phyloP scores from a whole-genome alignment of 2,329 filamentous ascomycete genomes.

The Sporothrix mexicana region DNA sequence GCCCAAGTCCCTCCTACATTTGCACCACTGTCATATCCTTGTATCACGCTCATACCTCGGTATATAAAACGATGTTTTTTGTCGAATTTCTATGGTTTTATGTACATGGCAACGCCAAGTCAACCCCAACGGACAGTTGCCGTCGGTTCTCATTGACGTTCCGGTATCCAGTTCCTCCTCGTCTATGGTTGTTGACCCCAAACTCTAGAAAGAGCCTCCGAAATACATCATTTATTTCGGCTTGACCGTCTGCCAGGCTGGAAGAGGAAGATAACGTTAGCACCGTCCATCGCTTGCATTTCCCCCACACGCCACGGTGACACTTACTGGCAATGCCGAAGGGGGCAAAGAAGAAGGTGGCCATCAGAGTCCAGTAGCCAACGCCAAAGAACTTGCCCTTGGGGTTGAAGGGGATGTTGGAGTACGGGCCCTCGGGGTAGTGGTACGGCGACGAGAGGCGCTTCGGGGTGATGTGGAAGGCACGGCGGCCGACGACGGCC shows the following conservation, averaged over 20 bases:
- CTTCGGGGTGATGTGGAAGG: constrained; percentile 87
- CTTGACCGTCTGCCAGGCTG: constrained; percentile 60
- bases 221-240: constrained; percentile 47
- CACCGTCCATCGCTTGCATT: neutral
- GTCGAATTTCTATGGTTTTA: constrained; percentile 43
- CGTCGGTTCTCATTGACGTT: neutral
- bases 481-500: constrained; percentile 70
- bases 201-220: constrained; percentile 27
- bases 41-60: neutral
- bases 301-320: neutral
- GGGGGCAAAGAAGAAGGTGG: constrained; percentile 64
- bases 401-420: constrained; percentile 97
- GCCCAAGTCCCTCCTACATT: too few species aligned
- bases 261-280: constrained; percentile 9
- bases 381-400: constrained; percentile 82
- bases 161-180: constrained; percentile 7
- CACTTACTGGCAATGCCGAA: constrained; percentile 68
- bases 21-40: too few species aligned
- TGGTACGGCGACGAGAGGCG: constrained; percentile 92
- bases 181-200: neutral
- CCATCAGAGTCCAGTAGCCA: constrained; percentile 78
- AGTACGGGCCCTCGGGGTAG: constrained; percentile 94
- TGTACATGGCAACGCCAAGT: constrained; percentile 25
- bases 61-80: constrained; percentile 27
- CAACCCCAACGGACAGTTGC: neutral